phyloP scores from a whole-genome alignment of 164 flowering plant species.

The Cinnamomum micranthum region DNA sequence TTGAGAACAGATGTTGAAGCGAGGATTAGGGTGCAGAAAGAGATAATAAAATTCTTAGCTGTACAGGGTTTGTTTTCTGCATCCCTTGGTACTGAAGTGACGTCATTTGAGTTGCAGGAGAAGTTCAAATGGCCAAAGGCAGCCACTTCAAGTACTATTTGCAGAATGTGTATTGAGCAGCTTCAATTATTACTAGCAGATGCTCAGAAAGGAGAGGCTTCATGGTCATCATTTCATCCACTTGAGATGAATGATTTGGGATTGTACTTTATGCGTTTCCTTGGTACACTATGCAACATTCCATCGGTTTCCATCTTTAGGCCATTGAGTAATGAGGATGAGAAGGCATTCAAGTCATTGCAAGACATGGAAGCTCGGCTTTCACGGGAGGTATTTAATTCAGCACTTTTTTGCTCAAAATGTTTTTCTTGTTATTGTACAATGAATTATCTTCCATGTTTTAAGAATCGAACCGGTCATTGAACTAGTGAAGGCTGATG shows the following conservation, averaged over 20 bases:
- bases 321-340: slow-evolving; percentile 65
- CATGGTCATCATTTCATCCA: slow-evolving; percentile 28
- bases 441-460: neutral
- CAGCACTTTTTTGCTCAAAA: neutral
- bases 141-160: slow-evolving; percentile 64
- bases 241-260: slow-evolving; percentile 75
- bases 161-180: slow-evolving; percentile 82
- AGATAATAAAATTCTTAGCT: slow-evolving; percentile 80
- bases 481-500: too few relatives aligned
- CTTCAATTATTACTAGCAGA: slow-evolving; percentile 67
- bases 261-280: slow-evolving; percentile 73
- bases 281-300: slow-evolving; percentile 67
- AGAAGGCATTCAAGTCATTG: slow-evolving; percentile 59
- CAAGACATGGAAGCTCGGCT: slow-evolving; percentile 64
- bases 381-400: slow-evolving; percentile 56
- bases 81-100: slow-evolving; percentile 91
- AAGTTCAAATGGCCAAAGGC: slow-evolving; percentile 89
- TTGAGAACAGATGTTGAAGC: slow-evolving; percentile 62
- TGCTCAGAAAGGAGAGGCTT: slow-evolving; percentile 70
- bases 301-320: slow-evolving; percentile 91
- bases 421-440: neutral
- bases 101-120: slow-evolving; percentile 89
- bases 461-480: too few relatives aligned
- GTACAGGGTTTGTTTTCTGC: slow-evolving; percentile 93
- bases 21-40: slow-evolving; percentile 64